Evolutionary conservation across 768 basidiomycete genomes (phyloP), one percentile per base, ranked within the genome.

Genomic region (Russula abietina): DNA sequence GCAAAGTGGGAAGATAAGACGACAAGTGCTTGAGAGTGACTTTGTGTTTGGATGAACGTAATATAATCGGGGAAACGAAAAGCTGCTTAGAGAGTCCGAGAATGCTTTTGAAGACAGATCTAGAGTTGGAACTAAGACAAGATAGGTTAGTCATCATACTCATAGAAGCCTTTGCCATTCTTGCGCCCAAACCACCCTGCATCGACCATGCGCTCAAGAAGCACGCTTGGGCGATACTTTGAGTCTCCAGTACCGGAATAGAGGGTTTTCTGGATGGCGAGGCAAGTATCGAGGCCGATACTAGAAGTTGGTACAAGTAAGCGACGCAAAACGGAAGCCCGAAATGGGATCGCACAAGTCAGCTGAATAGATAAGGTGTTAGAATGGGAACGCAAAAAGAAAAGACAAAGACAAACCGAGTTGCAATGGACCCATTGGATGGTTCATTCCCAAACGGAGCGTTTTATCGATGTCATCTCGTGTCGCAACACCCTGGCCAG

Each of bases 231-330:
- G 7, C 96, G 86, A 74, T 98, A 98, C 74, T 98, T 98, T 10
- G 89, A 90, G 74, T 98, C 96, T 0, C 89, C 84, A 10, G 93
- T 96, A 60, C 93, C 93, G 55, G 81, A 82, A 67, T 94, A 91
- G 6, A 97, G 80, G 0, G 92, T 93, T 71, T 90, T 84, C 69
- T 96, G 93, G 70, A 97, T 97, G 3, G 91, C 86, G 14, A 97
- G 83, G 73, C 96, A 98, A 11, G 95, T 98, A 71, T 98, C 96
- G 28, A 98, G 85, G n/a, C 95, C 95, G 65, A 98, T 96, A 76
- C 93, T 94, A 62, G 16, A 5, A 59, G 11, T 46, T 43, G 46
- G 49, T 43, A 56, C 45, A 56, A 28, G 38, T 39, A 17, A 38
- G 60, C 8, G n/a, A 46, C 9, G 60, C 17, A 32, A 38, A 49